A percentile compares a stretch with the other conserved stretches of the same genome.
Evolutionary conservation across 306 rosid species (phyloP).

Genomic region (Citrullus colocynthis): DNA sequence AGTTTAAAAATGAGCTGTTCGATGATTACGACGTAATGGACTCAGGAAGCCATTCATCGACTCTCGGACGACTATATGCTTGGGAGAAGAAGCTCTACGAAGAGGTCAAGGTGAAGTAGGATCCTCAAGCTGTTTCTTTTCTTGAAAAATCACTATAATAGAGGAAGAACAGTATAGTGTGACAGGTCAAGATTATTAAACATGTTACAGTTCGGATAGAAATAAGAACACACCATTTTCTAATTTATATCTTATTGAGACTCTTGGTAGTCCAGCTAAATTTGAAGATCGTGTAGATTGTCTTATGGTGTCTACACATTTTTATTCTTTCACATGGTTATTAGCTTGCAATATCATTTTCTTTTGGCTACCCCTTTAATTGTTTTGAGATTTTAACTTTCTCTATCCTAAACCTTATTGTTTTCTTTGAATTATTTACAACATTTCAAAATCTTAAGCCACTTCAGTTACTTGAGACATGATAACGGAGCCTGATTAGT

Average conservation of each 20-base stretch:
- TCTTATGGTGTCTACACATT: background rate
- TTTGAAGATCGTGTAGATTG: background rate
- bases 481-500: background rate
- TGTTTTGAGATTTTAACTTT: background rate
- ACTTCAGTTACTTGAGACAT: background rate
- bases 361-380: background rate
- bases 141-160: background rate
- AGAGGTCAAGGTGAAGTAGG: slow-evolving; percentile 70
- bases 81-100: slow-evolving; percentile 97
- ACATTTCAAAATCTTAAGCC: background rate
- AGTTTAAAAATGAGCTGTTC: slow-evolving; percentile 64
- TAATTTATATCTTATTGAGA: background rate
- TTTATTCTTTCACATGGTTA: background rate
- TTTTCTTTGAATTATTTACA: background rate
- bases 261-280: background rate
- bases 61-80: slow-evolving; percentile 76
- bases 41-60: slow-evolving; percentile 85
- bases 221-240: background rate
- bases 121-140: background rate
- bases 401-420: background rate
- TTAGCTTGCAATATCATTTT: background rate
- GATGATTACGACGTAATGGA: slow-evolving; percentile 84
- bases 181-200: background rate
- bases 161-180: background rate
- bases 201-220: background rate